phyloP scores from a whole-genome alignment of 2,329 filamentous ascomycete genomes.

The Diaporthe velutina region DNA sequence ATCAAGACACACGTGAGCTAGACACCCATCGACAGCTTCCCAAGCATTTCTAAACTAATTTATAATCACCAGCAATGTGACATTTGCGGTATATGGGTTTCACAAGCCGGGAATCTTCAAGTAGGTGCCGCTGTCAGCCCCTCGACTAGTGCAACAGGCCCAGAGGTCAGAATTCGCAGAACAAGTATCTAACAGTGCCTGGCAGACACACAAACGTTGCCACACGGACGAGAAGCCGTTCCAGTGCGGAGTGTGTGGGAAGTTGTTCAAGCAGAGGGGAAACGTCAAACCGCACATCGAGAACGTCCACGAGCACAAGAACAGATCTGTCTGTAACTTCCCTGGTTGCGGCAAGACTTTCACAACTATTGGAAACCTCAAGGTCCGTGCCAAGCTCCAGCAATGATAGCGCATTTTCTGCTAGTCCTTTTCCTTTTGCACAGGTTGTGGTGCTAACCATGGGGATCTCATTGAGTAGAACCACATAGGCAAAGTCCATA shows the following conservation, averaged over 20 bases:
- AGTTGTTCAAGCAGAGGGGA: conserved; percentile 86
- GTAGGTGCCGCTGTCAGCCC: conserved; percentile 57
- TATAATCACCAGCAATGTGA: conserved; percentile 40
- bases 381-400: conserved; percentile 66
- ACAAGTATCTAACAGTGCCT: conserved; percentile 35
- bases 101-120: conserved; percentile 91
- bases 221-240: conserved; percentile 92
- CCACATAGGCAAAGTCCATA: conserved; percentile 38
- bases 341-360: conserved; percentile 82
- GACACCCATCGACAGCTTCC: background rate
- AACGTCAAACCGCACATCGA: conserved; percentile 86
- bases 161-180: background rate
- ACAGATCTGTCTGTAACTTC: conserved; percentile 84
- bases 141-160: background rate
- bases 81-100: conserved; percentile 83
- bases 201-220: conserved; percentile 84
- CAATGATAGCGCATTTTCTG: conserved; percentile 4
- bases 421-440: background rate
- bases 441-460: background rate
- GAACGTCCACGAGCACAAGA: conserved; percentile 79
- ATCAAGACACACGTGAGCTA: conserved; percentile 87
- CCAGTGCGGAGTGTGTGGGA: conserved; percentile 82
- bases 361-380: conserved; percentile 91
- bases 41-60: background rate
- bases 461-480: background rate